Evolutionary conservation across 225 moss, liverwort and hornwort species (phyloP).

Genomic region (Polytrichum formosum): DNA sequence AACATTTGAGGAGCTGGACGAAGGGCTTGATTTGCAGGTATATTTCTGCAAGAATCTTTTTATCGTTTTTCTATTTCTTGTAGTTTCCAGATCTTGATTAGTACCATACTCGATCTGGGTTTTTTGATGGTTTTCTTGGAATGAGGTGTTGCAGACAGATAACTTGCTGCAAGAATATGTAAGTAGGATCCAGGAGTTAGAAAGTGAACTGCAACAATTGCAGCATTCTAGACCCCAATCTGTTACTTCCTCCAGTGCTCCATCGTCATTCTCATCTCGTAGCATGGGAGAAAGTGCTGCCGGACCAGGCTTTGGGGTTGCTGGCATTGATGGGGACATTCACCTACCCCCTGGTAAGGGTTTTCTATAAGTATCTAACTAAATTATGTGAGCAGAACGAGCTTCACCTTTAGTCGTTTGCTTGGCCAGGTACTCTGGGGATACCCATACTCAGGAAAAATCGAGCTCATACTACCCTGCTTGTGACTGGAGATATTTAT

Average conservation of each 20-base stretch:
- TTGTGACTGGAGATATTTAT: too few species aligned
- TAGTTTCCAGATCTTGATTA: too few species aligned
- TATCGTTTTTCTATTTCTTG: neutral
- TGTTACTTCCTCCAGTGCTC: constrained; percentile 51
- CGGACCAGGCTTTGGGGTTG: constrained; percentile 58
- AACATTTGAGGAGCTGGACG: constrained; percentile 75
- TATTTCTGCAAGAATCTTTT: neutral
- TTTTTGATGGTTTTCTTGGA: constrained; percentile 10
- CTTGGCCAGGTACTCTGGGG: too few species aligned
- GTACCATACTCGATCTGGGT: too few species aligned
- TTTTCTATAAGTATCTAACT: too few species aligned
- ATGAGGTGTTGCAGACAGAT: constrained; percentile 49
- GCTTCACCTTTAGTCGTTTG: too few species aligned
- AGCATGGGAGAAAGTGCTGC: constrained; percentile 64
- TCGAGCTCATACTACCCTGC: too few species aligned
- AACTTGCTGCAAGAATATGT: constrained; percentile 67
- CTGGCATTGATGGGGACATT: constrained; percentile 57
- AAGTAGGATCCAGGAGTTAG: constrained; percentile 72
- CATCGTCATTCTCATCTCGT: constrained; percentile 53
- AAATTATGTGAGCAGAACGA: too few species aligned
- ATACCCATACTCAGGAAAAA: too few species aligned
- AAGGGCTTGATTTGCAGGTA: constrained; percentile 69
- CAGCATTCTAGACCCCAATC: constrained; percentile 50
- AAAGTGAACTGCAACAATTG: constrained; percentile 60
- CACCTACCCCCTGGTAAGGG: constrained; percentile 44